Base-by-base conservation (phyloP, 305 asterid genomes). In the Fraxinus paxiana region DNA sequence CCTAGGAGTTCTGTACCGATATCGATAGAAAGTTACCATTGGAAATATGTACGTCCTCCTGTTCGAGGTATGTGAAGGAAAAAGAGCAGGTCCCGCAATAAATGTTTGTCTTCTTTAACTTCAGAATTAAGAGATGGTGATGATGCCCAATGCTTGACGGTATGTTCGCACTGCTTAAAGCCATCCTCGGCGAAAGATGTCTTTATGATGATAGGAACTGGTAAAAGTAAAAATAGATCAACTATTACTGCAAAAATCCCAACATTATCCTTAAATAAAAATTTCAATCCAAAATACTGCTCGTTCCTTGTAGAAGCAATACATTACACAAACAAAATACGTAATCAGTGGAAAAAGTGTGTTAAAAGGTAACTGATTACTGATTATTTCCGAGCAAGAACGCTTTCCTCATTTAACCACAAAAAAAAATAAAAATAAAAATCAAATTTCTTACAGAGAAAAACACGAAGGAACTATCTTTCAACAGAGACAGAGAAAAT, bases 61-160 rank as follows among this genome's bases (percentile, higher is more conserved):
- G 99, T 96, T 88, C 99, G 94, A 73, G 99, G 99, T 51, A 94
- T 77, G 76, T 96, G 99, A 84, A 94, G 98, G 88, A 96, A 96
- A 90, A 94, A 95, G 79, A 96, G 95, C 92, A 94, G 82, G 89
- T 96, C 95, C 61, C 85, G 90, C 88, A 96, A 81, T 31, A 88
- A 56, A 83, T 92, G 97, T 77, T 88, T 90, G 85, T 92, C 91
- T 33, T 88, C 89, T 82, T 84, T 87, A 83, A 89, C 86, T 81
- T 90, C 91, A 63, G 87, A 81, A 82, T 89, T 86, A 78, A 87
- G 84, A 43, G 97, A 91, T 77, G 94, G 84, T 77, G 63, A 18
- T 61, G 93, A 91, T 80, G 97, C 97, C 99, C 99, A 96, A 77
- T 90, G 88, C 85, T 90, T 87, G 89, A 96, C 97, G 24, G 81